Evolutionary conservation across 2,329 filamentous ascomycete genomes (phyloP), one percentile per base, ranked within the genome.

Genomic region (Erysiphe pulchra): DNA sequence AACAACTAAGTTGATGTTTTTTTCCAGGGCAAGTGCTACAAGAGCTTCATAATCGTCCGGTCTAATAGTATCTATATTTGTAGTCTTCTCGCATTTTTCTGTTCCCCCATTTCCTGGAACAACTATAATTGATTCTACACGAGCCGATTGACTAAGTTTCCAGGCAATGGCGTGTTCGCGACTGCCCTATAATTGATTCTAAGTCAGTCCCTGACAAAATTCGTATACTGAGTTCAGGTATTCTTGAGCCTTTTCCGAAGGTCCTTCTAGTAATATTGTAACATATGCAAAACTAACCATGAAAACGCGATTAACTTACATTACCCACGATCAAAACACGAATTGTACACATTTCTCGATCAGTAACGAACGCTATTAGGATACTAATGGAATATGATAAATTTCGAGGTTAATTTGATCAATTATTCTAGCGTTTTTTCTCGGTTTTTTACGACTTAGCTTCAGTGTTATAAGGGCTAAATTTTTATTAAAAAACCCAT

Each of bases 151-250:
- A 57, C 77, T 75, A 50, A 95, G 68, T 64, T 92, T 94, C 86
- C 86, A 95, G 38, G 86, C 85, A 50, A 94, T 71, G 42, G 86
- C 83, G 63, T 95, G 85, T 65, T 98, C 90, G 56, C 90, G 77
- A 55, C 87, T 90, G 53, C 90, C 90, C 44, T 45, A n/a, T 13
- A 33, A n/a, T 37, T 37, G 17, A 7, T 37, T 37, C 13, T 17
- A 37, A n/a, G 34, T 37, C 17, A 37, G 34, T 17, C 6, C 7
- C 34, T 8, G 11, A 7, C 34, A 37, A 28, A 28, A 28, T 28
- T 28, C 24, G 24, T 28, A 28, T 28, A 1, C 24, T 28, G 8
- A 8, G 24, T 28, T 28, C 24, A 28, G 4, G 24, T 28, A 24
- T 6, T 28, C 8, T 37, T 37, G 34, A 37, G 17, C 14, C 4